Evolutionary conservation across 2,329 filamentous ascomycete species (phyloP).

Genomic region (Trichothecium sympodiale): DNA sequence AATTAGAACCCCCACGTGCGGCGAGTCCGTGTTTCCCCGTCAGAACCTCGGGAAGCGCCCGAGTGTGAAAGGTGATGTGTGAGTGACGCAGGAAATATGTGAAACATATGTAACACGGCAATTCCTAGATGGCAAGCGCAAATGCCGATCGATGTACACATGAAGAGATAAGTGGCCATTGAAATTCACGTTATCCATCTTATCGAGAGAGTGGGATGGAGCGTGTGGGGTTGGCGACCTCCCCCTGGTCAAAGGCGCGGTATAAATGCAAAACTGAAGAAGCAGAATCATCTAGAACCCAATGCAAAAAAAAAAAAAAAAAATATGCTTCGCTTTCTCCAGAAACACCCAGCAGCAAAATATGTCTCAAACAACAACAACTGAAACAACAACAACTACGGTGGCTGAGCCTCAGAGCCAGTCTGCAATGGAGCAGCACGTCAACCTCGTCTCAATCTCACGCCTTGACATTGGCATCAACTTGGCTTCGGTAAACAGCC

Average conservation of each 20-base stretch:
- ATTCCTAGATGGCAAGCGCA: background rate
- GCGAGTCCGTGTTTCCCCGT: background rate
- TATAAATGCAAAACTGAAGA: too few species aligned
- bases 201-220: too few species aligned
- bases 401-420: too few species aligned
- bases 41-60: background rate
- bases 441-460: background rate
- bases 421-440: slow-evolving; percentile 5
- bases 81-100: background rate
- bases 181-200: background rate
- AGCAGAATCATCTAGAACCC: too few species aligned
- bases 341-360: too few species aligned
- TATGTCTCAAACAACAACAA: too few species aligned
- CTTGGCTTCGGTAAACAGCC: slow-evolving; percentile 12
- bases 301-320: too few species aligned
- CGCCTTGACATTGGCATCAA: background rate
- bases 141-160: slow-evolving; percentile 1
- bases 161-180: background rate
- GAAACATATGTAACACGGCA: slow-evolving; percentile 1
- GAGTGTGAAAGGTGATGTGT: background rate
- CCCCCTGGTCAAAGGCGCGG: too few species aligned
- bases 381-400: too few species aligned
- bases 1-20: slow-evolving; percentile 6
- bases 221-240: too few species aligned
- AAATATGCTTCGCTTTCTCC: too few species aligned